Conservation (phyloP, 2,329 filamentous ascomycete species). For the Diaporthe vaccinii region DNA sequence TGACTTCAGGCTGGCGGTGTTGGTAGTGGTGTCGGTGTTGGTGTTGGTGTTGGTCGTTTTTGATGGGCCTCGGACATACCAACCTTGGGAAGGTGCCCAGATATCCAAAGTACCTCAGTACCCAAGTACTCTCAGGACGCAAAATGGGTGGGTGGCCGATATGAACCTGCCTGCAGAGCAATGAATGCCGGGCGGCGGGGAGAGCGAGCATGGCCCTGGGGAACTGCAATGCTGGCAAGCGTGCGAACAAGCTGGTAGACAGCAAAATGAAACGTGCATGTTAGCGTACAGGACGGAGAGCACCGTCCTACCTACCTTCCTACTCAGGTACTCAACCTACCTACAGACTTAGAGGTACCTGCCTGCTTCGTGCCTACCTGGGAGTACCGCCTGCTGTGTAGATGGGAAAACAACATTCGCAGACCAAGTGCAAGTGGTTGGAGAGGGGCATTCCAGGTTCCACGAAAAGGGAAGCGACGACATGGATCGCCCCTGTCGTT, state of each 20-base stretch:
- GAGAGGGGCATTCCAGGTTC: slow-evolving; percentile 23
- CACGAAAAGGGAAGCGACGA: not conserved
- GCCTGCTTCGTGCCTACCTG: not conserved
- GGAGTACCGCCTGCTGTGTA: not conserved
- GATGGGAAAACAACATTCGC: not conserved
- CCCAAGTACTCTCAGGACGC: not conserved
- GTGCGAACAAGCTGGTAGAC: not conserved
- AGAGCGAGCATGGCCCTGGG: not conserved
- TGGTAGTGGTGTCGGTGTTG: not conserved
- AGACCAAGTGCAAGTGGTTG: not conserved
- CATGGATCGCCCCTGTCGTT: slow-evolving; percentile 13
- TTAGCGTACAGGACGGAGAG: not conserved
- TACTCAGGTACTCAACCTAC: too few species aligned
- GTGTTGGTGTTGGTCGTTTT: not conserved
- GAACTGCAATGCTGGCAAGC: not conserved
- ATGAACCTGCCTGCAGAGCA: not conserved
- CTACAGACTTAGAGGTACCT: too few species aligned
- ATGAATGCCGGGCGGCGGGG: slow-evolving; percentile 2
- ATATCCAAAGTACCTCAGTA: not conserved
- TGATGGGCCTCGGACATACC: not conserved
- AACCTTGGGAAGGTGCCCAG: not conserved
- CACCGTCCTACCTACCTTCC: not conserved
- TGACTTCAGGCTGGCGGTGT: not conserved
- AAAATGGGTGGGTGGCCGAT: not conserved
- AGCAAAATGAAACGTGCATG: not conserved